Conservation (phyloP, 768 basidiomycete genomes). For the Rubroboletus satanas region DNA sequence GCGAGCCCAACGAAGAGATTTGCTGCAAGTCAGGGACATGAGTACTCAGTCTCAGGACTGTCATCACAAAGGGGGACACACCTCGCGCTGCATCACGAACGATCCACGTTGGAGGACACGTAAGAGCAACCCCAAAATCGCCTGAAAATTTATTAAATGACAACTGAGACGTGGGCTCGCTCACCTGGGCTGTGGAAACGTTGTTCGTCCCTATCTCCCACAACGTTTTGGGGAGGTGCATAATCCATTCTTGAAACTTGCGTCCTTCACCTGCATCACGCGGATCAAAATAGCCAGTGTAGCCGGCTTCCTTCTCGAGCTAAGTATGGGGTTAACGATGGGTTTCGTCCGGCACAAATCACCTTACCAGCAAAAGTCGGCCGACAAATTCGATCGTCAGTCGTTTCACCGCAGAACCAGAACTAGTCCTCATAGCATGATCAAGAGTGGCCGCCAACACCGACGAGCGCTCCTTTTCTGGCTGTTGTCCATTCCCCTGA, state of each 20-base stretch:
- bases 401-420: slow-evolving; percentile 61
- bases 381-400: slow-evolving; percentile 73
- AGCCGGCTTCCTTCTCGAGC: slow-evolving; percentile 58
- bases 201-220: slow-evolving; percentile 79
- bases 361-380: slow-evolving; percentile 61
- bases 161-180: slow-evolving; percentile 7
- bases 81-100: slow-evolving; percentile 41
- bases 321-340: slow-evolving; percentile 27
- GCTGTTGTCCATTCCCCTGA: slow-evolving; percentile 31
- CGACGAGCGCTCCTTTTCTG: slow-evolving; percentile 19
- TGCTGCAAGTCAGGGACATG: slow-evolving; percentile 35
- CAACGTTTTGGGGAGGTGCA: slow-evolving; percentile 71
- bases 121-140: slow-evolving; percentile 61
- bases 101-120: slow-evolving; percentile 55
- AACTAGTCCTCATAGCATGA: slow-evolving; percentile 57
- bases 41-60: background rate
- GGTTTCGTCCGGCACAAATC: background rate
- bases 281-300: slow-evolving; percentile 46
- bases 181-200: slow-evolving; percentile 57
- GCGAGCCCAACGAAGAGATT: slow-evolving; percentile 48
- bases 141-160: slow-evolving; percentile 30
- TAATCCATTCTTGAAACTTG: slow-evolving; percentile 61
- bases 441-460: slow-evolving; percentile 55
- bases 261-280: slow-evolving; percentile 23
- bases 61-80: slow-evolving; percentile 27